Evolutionary conservation across 2,329 filamentous ascomycete genomes (phyloP), one percentile per base, ranked within the genome.

Genomic region (Aaosphaeria pasadenensis): DNA sequence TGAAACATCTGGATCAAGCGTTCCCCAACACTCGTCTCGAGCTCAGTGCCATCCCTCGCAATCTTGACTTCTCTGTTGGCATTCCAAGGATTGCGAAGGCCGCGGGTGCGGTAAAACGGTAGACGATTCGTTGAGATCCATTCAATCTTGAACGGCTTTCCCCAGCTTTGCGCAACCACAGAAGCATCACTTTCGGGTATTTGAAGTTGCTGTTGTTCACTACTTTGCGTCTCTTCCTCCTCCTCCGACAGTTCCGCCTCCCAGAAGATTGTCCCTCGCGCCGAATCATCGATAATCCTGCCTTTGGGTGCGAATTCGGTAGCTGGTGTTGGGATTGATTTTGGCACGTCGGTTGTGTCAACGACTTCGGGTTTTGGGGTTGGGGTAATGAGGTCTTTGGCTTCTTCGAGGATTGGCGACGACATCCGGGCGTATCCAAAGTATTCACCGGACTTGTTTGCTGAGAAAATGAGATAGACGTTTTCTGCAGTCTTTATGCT

Each of bases 241-340:
- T 70, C 66, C 17, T 84, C 84, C 0, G 82, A 81, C 31, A 77
- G 71, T 43, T 92, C 86, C 5, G 86, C 86, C 68, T 97, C 92
- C 92, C 92, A 97, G 62, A 97, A 97, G 38, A 96, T 96, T 0
- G 91, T 96, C 0, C 92, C 92, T n/a, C 92, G 82, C 1, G 89
- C 87, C 4, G 89, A 91, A 66, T 97, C 92, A 61, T 96, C 90
- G 42, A 96, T 92, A 49, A 97, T 95, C 46, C 85, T 84, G 28
- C 92, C 92, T 60, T 82, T 86, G 0, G 91, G 91, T 3, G 88
- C 87, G 44, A 80, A 86, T 42, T 88, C 84, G 0, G 87, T 95
- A 13, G 89, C 84, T 48, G 87, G 83, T 24, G 90, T 96, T 0
- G 84, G 79, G 7, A 91, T 95, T 5, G 89, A 88, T 62, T 89